Base-by-base conservation (phyloP, 306 rosid species). In the Trifolium repens region DNA sequence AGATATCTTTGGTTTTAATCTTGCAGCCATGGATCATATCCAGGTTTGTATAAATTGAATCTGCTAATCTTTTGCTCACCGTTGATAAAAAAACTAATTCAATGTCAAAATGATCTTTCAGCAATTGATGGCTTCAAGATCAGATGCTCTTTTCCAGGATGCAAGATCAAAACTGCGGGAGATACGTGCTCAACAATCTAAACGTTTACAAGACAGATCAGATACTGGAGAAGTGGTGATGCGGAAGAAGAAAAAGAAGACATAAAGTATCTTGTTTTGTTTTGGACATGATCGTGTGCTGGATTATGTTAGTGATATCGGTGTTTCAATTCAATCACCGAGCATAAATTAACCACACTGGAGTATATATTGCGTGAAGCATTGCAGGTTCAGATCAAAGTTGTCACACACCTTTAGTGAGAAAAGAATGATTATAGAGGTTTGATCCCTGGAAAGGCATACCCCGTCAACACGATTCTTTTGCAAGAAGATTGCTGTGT, bases 1-100 rank as follows among this genome's bases (percentile, higher is more conserved):
- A 75, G 97, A 94, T 81, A 85, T 85, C 8, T 77, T 88, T 74
- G 97, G 98, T 78, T 89, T 87, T 88, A 91, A 91, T 77, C 91
- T 94, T 72, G 98, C 98, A 27, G 98, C 93, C n/a, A 91, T 94
- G 93, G 96, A 91, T 82, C 98, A 94, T 86, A 79, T 94, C 37
- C 86, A 86, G 98, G 98, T 93, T 69, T 71, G 84, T 69, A 50
- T 71, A 2, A 16, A 63, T 35, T 4, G 7, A 61, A 57, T 74
- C 62, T 76, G 9, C 78, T 10, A 2, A 35, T 75, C 24, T 69
- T 57, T 69, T 57, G 17, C 39, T 62, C 37, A 24, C 54, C 14
- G 14, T 40, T 34, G 22, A 52, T 77, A 35, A 61, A 37, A 43
- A 57, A 8, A n/a, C 73, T 79, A 3, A 83, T 40, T 79, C 30